A percentile compares a stretch with the other conserved stretches of the same genome.
phyloP scores from a whole-genome alignment of 176 grass and related monocot genomes.

The Dendrocalamus sinicus region DNA sequence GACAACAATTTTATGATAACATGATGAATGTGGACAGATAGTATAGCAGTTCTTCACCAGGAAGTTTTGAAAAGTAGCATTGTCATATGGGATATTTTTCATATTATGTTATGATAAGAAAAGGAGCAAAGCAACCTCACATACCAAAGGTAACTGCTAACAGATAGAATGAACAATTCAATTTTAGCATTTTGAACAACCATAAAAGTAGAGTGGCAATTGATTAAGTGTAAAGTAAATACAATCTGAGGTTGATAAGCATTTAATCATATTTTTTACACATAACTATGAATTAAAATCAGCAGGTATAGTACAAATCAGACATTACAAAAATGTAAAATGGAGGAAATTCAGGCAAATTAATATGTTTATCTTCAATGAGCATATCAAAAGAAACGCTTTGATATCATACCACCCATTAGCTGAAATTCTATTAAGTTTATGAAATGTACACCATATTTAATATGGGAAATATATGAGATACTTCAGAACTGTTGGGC shows the following conservation, averaged over 20 bases:
- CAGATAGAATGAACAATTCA: neutral
- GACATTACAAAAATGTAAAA: neutral
- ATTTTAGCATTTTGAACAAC: constrained; percentile 1
- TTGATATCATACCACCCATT: neutral
- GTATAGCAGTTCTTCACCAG: neutral
- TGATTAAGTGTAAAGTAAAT: neutral
- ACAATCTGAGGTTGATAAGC: neutral
- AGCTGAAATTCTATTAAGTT: neutral
- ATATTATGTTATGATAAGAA: neutral
- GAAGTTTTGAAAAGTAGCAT: neutral
- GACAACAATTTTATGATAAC: neutral
- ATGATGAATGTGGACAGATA: neutral
- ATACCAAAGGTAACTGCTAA: constrained; percentile 5
- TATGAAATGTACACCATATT: constrained; percentile 8
- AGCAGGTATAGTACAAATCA: neutral
- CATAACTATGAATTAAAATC: neutral
- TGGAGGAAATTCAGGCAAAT: neutral
- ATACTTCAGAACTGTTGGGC: neutral
- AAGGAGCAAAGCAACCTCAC: neutral
- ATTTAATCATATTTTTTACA: neutral
- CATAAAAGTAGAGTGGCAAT: neutral
- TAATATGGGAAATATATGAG: neutral
- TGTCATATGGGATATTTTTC: neutral
- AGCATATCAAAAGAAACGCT: neutral
- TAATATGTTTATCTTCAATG: constrained; percentile 19